Base-by-base conservation (phyloP, 1,284 basidiomycete genomes). In the Albatrellus sp. region DNA sequence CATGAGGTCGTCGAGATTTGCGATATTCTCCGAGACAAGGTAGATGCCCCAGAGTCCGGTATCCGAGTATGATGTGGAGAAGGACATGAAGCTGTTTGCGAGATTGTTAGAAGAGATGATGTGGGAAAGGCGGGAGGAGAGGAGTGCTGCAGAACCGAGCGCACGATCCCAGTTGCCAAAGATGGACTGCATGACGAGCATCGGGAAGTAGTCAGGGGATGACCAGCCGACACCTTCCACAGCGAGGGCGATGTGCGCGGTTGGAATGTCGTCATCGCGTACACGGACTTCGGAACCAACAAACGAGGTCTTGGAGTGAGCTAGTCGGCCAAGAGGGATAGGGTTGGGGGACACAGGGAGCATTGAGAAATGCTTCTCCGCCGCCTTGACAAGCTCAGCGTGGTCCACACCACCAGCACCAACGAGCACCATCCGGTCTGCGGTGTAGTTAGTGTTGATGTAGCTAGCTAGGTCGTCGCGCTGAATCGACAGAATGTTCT, bases 141-240 rank as follows among this genome's bases (percentile, higher is more conserved):
- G 80, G 48, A 97, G 73, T 33, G 91, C 77, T 10, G 89, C 85
- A 40, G 91, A 81, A 55, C 94, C 94, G 56, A 98, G 81, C 47
- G 87, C 90, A 57, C 96, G 86, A 65, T 99, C 96, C 96, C 96
- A 99, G 80, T 98, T 99, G 54, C 94, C 94, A 66, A 98, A 88
- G 69, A 98, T 92, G 60, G 80, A 84, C 67, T 97, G 91, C 80
- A 98, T 90, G 59, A 93, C 93, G 65, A 98, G 82, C 92, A 98
- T 96, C 51, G 93, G 90, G 82, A 90, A 98, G 75, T 98, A 98
- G 70, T 99, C 96, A 40, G 93, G 93, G 31, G 87, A 91, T 58
- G 82, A 88, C 94, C 94, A 98, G 67, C 90, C 83, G 50, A 96
- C 93, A 65, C 96, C 94, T 66, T 98, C 93, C 40, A 98, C 92